A percentile compares a stretch with the other conserved stretches of the same genome.
Conservation (phyloP, 2,329 filamentous ascomycete species). For the Orbilia quercus region DNA sequence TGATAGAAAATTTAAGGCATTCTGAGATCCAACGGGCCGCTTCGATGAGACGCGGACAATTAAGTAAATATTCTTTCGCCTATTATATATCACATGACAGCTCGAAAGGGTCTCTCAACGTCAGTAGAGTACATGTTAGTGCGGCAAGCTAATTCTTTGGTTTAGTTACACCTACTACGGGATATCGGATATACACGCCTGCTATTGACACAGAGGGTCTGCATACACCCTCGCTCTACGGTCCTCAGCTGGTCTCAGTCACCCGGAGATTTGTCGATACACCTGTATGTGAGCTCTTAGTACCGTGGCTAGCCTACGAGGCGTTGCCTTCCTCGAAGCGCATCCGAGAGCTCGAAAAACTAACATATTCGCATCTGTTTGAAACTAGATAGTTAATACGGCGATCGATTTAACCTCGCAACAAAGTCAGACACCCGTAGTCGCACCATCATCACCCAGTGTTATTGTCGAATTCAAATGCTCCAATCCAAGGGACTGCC, state of each 20-base stretch:
- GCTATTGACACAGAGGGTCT: neutral
- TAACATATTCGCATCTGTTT: no score
- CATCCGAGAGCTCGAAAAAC: no score
- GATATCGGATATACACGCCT: neutral
- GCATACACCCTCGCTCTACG: neutral
- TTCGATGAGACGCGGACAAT: neutral
- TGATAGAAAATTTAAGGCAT: no score
- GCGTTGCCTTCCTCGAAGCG: no score
- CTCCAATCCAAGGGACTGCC: neutral
- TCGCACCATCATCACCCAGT: neutral
- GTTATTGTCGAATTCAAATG: slow-evolving; percentile 4
- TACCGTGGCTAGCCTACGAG: no score
- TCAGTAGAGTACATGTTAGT: no score
- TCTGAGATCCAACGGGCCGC: no score
- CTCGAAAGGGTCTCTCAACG: no score
- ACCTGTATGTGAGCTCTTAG: neutral
- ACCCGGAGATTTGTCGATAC: neutral
- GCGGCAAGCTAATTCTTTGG: neutral
- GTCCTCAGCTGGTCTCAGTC: neutral
- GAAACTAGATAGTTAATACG: neutral
- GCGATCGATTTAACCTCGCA: neutral
- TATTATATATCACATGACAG: no score
- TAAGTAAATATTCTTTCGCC: neutral
- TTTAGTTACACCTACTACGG: neutral
- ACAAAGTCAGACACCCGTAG: neutral